These are phyloP conservation scores for Emmonsiellopsis sp. DNA, from an alignment of 2,329 filamentous ascomycete genomes.

Conservation along the genomic window DNA sequence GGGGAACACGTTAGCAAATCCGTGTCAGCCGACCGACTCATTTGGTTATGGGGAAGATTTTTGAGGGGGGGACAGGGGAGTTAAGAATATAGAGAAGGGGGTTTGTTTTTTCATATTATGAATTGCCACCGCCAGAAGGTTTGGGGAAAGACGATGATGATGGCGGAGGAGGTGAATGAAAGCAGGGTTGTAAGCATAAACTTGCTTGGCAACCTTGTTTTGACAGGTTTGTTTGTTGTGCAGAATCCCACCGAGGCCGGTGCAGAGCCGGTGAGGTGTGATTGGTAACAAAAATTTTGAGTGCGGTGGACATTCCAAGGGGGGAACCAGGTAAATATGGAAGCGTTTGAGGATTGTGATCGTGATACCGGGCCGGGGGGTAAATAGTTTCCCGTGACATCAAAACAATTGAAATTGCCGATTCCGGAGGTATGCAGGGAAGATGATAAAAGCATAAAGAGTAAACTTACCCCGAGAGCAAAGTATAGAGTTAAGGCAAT, in stretches of 20 bases:
- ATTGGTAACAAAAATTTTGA: not conserved
- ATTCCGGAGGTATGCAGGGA: slow-evolving; percentile 3
- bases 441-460: slow-evolving; percentile 9
- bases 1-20: not conserved
- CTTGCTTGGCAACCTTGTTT: not conserved
- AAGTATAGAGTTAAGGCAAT: slow-evolving; percentile 87
- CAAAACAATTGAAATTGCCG: not conserved
- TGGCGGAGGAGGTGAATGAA: not conserved
- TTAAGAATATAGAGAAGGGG: not conserved
- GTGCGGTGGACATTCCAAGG: not conserved
- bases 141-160: not conserved
- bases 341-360: no score
- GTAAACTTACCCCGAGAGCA: slow-evolving; percentile 70
- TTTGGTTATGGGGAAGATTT: not conserved
- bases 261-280: not conserved
- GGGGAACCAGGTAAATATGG: no score
- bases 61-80: not conserved
- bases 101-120: not conserved
- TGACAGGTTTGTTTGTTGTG: not conserved
- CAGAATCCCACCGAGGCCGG: not conserved
- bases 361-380: no score
- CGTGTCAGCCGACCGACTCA: not conserved
- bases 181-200: not conserved
- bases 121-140: not conserved
- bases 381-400: no score